Conservation (phyloP, 2,329 filamentous ascomycete species). For the Fusarium nelsonii region DNA sequence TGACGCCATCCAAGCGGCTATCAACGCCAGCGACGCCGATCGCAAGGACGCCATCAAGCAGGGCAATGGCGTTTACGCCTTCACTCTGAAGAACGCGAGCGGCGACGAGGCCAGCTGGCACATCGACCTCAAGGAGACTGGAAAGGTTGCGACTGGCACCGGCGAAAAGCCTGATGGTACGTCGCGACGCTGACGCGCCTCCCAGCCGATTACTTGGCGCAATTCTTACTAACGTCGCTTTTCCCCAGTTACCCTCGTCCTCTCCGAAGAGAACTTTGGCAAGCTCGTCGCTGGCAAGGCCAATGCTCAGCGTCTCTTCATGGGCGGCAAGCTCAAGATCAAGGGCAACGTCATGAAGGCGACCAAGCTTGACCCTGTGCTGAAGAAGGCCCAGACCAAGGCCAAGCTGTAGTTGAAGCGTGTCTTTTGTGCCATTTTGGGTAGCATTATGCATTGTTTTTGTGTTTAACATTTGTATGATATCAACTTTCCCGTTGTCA, state of each 20-base stretch:
- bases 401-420: slow-evolving; percentile 76
- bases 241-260: slow-evolving; percentile 79
- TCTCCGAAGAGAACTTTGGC: slow-evolving; percentile 89
- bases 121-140: slow-evolving; percentile 93
- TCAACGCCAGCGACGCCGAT: slow-evolving; percentile 76
- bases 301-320: slow-evolving; percentile 95
- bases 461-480: slow-evolving; percentile 37
- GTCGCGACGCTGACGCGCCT: slow-evolving; percentile 47
- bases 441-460: slow-evolving; percentile 20
- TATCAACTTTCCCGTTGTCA: slow-evolving; percentile 38
- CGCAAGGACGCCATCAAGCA: slow-evolving; percentile 91
- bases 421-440: not conserved
- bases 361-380: slow-evolving; percentile 92
- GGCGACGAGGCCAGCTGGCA: slow-evolving; percentile 90
- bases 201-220: not conserved
- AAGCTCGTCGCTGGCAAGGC: slow-evolving; percentile 87
- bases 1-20: slow-evolving; percentile 82
- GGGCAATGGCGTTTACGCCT: slow-evolving; percentile 88
- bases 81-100: slow-evolving; percentile 88
- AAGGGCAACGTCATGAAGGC: slow-evolving; percentile 99
- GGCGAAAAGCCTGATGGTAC: slow-evolving; percentile 86
- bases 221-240: slow-evolving; percentile 3
- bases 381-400: slow-evolving; percentile 88
- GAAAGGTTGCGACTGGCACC: slow-evolving; percentile 81
- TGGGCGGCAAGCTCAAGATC: slow-evolving; percentile 98